These are phyloP conservation scores for Scedosporium aurantiacum DNA, from an alignment of 2,329 filamentous ascomycete genomes.

Conservation along the genomic window DNA sequence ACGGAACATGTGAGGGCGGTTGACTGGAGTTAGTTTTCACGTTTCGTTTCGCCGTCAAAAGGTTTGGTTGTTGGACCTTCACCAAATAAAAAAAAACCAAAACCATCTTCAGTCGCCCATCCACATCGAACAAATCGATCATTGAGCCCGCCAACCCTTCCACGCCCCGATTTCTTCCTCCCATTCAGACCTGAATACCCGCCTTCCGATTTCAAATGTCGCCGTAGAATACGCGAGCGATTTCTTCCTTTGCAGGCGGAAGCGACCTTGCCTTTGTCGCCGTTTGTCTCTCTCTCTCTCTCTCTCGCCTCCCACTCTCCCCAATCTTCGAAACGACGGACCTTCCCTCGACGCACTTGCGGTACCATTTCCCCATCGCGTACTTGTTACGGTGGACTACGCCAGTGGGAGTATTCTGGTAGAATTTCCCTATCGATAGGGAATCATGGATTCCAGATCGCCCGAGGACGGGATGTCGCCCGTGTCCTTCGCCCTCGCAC, in stretches of 20 bases:
- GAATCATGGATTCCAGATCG: slow-evolving; percentile 3
- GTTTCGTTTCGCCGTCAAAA: too few relatives aligned
- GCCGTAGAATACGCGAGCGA: neutral
- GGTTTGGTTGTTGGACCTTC: neutral
- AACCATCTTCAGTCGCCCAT: neutral
- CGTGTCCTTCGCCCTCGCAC: slow-evolving; percentile 40
- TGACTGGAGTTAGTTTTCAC: neutral
- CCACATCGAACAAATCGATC: neutral
- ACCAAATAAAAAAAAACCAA: neutral
- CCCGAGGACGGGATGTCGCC: neutral
- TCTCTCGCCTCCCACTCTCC: too few relatives aligned
- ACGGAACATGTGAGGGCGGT: neutral
- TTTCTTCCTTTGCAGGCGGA: neutral
- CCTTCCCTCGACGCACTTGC: too few relatives aligned
- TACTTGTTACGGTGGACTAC: neutral
- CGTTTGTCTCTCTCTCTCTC: neutral
- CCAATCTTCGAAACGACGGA: too few relatives aligned
- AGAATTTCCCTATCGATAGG: neutral
- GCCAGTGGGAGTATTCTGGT: neutral
- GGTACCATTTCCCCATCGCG: too few relatives aligned
- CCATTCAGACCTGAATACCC: neutral
- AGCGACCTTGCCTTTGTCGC: neutral
- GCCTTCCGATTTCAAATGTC: neutral
- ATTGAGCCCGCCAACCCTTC: neutral
- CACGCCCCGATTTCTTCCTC: neutral